phyloP scores from a whole-genome alignment of 805 yeast species.

The Lachancea nothofagi region DNA sequence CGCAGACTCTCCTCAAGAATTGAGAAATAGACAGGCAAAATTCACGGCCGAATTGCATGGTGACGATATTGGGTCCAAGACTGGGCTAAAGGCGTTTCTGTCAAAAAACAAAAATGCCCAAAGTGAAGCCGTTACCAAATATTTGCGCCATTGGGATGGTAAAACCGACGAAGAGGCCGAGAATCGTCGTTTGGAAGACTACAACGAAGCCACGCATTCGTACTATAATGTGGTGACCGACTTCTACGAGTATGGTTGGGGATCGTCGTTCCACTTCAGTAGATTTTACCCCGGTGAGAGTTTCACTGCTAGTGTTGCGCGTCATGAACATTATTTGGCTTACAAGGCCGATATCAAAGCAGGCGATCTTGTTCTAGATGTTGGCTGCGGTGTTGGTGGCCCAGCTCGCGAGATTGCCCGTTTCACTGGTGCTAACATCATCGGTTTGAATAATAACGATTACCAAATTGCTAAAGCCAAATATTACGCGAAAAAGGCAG shows the following conservation, averaged over 20 bases:
- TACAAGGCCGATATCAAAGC: slow-evolving; percentile 72
- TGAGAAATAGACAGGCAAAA: slow-evolving; percentile 40
- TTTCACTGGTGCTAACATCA: slow-evolving; percentile 80
- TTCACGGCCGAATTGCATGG: slow-evolving; percentile 90
- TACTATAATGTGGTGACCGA: slow-evolving; percentile 96
- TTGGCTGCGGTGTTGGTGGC: slow-evolving; percentile 99
- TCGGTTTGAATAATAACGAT: slow-evolving; percentile 94
- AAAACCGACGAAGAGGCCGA: slow-evolving; percentile 71
- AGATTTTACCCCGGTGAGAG: slow-evolving; percentile 92
- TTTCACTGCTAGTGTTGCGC: slow-evolving; percentile 88
- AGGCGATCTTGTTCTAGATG: slow-evolving; percentile 86
- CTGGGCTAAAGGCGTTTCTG: slow-evolving; percentile 73
- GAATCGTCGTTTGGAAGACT: slow-evolving; percentile 68
- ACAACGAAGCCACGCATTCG: slow-evolving; percentile 86
- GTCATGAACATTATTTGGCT: slow-evolving; percentile 96
- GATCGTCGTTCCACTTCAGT: slow-evolving; percentile 95
- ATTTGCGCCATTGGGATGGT: slow-evolving; percentile 97
- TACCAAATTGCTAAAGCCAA: slow-evolving; percentile 92
- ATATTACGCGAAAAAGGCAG: slow-evolving; percentile 61
- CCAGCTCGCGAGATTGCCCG: slow-evolving; percentile 95
- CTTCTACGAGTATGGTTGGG: slow-evolving; percentile 99
- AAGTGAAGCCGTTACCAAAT: slow-evolving; percentile 77
- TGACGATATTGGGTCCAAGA: slow-evolving; percentile 51
- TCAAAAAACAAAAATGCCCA: slow-evolving; percentile 76
- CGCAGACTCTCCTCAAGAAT: slow-evolving; percentile 16